Evolutionary conservation across 768 basidiomycete species (phyloP).

Genomic region (Dacryopinax spathularia): DNA sequence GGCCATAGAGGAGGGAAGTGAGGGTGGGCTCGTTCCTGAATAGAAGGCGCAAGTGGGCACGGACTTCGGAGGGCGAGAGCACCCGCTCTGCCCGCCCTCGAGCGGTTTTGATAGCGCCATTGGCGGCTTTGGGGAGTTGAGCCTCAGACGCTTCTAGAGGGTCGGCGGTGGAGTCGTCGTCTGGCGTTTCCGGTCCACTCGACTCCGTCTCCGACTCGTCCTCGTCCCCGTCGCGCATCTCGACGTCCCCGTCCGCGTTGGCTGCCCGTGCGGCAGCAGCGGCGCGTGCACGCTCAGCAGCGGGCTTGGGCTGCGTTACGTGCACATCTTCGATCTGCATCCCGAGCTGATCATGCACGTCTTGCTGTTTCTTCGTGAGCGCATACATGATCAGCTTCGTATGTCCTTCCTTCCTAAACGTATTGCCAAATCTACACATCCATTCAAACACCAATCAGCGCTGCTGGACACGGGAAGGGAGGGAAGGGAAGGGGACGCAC

Average conservation of each 20-base stretch:
- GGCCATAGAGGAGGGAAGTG: slow-evolving; percentile 78
- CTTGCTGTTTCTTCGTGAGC: slow-evolving; percentile 65
- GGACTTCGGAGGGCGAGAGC: slow-evolving; percentile 79
- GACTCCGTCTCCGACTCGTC: slow-evolving; percentile 22
- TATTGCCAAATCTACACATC: slow-evolving; percentile 37
- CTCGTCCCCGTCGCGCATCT: slow-evolving; percentile 33
- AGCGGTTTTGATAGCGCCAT: slow-evolving; percentile 57
- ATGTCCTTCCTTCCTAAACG: slow-evolving; percentile 85
- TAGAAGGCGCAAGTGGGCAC: slow-evolving; percentile 79
- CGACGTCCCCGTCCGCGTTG: slow-evolving; percentile 35
- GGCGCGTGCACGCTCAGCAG: slow-evolving; percentile 18
- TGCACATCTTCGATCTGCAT: slow-evolving; percentile 68
- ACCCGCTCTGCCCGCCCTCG: slow-evolving; percentile 84
- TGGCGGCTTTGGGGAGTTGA: slow-evolving; percentile 52
- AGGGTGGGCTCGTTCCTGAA: slow-evolving; percentile 73
- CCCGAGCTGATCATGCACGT: slow-evolving; percentile 34
- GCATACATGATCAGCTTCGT: slow-evolving; percentile 93
- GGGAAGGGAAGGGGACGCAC: slow-evolving; percentile 36
- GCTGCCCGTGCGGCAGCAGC: slow-evolving; percentile 19
- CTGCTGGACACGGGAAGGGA: slow-evolving; percentile 1
- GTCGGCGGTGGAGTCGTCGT: slow-evolving; percentile 39
- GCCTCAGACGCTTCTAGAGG: slow-evolving; percentile 24
- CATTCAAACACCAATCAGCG: background rate
- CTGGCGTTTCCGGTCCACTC: slow-evolving; percentile 35
- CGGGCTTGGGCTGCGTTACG: slow-evolving; percentile 30